These are phyloP conservation scores for Cryphonectria parasitica DNA, from an alignment of 2,329 filamentous ascomycete genomes.

Conservation along the genomic window DNA sequence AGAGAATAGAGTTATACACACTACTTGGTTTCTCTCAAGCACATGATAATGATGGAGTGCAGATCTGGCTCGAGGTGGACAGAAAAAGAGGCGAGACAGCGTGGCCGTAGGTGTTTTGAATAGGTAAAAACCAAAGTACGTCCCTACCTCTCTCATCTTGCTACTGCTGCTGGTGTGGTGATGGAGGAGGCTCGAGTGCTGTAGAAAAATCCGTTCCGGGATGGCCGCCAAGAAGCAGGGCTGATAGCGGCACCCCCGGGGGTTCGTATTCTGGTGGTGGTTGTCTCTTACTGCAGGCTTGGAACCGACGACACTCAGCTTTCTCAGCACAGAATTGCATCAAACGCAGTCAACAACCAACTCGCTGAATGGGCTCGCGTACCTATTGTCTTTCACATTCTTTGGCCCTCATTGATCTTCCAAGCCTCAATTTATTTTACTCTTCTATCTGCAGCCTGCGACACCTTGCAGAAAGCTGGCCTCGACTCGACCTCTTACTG, in stretches of 20 bases:
- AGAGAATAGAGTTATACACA: not conserved
- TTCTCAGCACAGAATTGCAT: constrained; percentile 5
- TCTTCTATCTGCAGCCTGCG: not conserved
- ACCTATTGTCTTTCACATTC: not conserved
- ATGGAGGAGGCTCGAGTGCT: not conserved
- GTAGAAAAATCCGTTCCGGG: constrained; percentile 12
- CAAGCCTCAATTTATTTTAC: not conserved
- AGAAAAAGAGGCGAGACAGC: not conserved
- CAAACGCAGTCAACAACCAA: not conserved
- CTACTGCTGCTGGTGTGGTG: too few species aligned
- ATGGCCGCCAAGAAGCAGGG: not conserved
- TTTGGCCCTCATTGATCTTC: not conserved
- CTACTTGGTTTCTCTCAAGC: too few species aligned
- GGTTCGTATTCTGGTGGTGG: not conserved
- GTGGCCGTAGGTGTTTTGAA: not conserved
- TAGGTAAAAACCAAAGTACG: not conserved
- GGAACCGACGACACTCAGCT: not conserved
- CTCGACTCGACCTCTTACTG: not conserved
- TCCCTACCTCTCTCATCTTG: too few species aligned
- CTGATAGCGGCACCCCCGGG: not conserved
- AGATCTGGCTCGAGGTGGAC: not conserved
- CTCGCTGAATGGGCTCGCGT: not conserved
- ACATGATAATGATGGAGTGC: not conserved
- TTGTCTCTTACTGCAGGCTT: not conserved
- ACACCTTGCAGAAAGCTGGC: not conserved